phyloP scores from a whole-genome alignment of 768 basidiomycete genomes.

The Kwoniella dejecticola region DNA sequence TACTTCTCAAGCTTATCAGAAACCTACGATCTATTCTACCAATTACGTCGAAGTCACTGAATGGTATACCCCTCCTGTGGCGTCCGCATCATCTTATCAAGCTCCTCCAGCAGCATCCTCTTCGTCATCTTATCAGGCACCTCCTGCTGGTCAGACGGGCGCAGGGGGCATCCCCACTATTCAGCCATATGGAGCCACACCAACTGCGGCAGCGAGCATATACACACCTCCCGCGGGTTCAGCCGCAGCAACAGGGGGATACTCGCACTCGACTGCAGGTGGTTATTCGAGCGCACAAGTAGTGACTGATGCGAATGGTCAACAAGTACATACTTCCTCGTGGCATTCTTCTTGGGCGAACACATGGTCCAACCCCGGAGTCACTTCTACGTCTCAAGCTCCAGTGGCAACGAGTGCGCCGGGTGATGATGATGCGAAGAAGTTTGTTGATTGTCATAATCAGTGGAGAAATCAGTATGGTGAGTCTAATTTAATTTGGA shows the following conservation, averaged over 20 bases:
- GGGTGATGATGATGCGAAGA: constrained; percentile 11
- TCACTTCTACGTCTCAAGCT: not conserved
- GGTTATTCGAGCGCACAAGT: not conserved
- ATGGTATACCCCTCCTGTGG: not conserved
- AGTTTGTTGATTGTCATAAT: constrained; percentile 41
- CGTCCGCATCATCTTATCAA: not conserved
- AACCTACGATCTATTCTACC: constrained; percentile 5
- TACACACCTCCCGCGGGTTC: no score
- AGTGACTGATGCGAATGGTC: not conserved
- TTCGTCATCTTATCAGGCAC: constrained; percentile 2
- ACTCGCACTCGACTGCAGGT: not conserved
- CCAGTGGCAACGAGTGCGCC: not conserved
- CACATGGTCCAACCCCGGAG: not conserved
- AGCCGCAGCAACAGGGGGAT: not conserved
- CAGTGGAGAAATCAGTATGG: constrained; percentile 37
- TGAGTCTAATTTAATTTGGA: no score
- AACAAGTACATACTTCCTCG: not conserved
- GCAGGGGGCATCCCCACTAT: not conserved
- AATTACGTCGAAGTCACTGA: constrained; percentile 15
- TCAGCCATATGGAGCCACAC: not conserved
- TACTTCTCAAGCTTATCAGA: not conserved
- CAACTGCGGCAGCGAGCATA: not conserved
- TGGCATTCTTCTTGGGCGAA: constrained; percentile 9
- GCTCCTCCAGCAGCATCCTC: not conserved
- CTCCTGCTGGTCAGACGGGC: not conserved